Conservation (phyloP, 345 rosid genomes). For the Syzygium aqueum region DNA sequence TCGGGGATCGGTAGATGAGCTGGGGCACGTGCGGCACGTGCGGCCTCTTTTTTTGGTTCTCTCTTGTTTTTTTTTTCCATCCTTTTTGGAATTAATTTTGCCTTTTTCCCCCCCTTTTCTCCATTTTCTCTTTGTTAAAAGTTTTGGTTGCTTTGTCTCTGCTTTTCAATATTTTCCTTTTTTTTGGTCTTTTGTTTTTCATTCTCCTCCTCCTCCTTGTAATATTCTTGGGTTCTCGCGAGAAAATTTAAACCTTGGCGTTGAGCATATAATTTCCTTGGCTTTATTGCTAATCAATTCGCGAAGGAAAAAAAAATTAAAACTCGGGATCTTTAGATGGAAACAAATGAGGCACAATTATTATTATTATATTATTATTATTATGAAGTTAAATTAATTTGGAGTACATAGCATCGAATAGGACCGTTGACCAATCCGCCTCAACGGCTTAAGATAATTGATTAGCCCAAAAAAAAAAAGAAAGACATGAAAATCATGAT, state of each 20-base stretch:
- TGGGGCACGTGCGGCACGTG: neutral
- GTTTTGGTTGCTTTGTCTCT: neutral
- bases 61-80: neutral
- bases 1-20: neutral
- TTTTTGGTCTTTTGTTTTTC: neutral
- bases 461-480: neutral
- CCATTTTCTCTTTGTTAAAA: neutral
- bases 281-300: neutral
- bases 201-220: neutral
- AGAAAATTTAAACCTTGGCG: neutral
- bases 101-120: neutral
- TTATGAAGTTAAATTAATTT: neutral
- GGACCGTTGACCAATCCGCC: neutral
- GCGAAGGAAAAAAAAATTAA: neutral
- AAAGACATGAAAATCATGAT: neutral
- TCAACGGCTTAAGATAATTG: neutral
- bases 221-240: neutral
- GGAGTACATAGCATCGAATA: neutral
- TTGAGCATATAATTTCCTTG: neutral
- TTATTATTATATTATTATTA: neutral
- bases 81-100: neutral
- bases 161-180: neutral
- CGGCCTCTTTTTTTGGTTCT: neutral
- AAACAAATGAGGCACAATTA: neutral
- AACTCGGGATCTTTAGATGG: neutral